Conservation (phyloP, 1,139 yeast species). For the Taphrina confusa region DNA sequence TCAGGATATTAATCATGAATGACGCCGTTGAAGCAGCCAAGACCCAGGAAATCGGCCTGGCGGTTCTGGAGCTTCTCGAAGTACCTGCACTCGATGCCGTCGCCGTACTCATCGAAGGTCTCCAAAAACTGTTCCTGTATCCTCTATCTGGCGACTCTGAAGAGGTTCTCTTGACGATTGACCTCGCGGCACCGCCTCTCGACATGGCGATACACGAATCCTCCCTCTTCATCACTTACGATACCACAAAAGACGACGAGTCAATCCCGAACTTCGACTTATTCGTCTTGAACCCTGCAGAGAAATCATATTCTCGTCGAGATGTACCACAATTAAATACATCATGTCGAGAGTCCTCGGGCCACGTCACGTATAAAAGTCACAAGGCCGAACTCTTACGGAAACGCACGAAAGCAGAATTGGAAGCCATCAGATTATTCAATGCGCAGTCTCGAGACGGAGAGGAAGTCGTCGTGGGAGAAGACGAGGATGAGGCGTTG, state of each 20-base stretch:
- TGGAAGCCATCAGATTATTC: constrained; percentile 1
- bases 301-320: background rate
- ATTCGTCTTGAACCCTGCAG: background rate
- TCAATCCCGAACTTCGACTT: background rate
- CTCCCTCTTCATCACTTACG: background rate
- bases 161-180: background rate
- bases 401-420: constrained; percentile 19
- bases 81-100: constrained; percentile 33
- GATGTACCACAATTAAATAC: background rate
- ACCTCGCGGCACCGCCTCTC: background rate
- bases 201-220: background rate
- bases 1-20: constrained; percentile 56
- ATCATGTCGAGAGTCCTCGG: background rate
- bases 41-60: constrained; percentile 63
- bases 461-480: background rate
- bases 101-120: constrained; percentile 7
- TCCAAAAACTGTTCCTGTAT: constrained; percentile 1
- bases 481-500: constrained; percentile 1
- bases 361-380: background rate
- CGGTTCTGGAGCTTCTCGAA: constrained; percentile 62
- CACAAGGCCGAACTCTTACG: constrained; percentile 18
- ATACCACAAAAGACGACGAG: background rate
- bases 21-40: constrained; percentile 55
- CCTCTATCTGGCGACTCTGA: background rate
- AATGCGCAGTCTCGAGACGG: background rate